A percentile compares a stretch with the other conserved stretches of the same genome.
Conservation (phyloP, 2,329 filamentous ascomycete genomes). For the Trichoderma oligosporum region DNA sequence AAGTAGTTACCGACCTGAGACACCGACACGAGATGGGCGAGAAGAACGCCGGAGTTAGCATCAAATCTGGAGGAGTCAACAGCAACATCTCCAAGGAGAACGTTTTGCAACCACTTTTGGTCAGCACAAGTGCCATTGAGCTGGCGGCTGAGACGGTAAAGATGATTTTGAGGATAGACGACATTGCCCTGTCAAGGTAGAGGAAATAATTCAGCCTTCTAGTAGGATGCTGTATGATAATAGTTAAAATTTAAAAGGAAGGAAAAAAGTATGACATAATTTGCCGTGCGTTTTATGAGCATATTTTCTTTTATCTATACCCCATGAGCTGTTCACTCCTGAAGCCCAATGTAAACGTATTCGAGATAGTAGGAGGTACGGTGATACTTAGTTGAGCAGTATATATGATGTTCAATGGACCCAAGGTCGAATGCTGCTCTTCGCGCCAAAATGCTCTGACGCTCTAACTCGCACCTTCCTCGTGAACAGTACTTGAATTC, state of each 20-base stretch:
- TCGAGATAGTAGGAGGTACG: no score
- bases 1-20: constrained; percentile 92
- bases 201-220: constrained; percentile 24
- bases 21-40: constrained; percentile 94
- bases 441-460: background rate
- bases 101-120: constrained; percentile 89
- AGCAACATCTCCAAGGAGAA: constrained; percentile 96
- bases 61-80: constrained; percentile 96
- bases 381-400: no score
- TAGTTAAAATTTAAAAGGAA: constrained; percentile 21
- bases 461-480: background rate
- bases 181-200: constrained; percentile 62
- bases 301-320: background rate
- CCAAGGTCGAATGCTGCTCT: background rate
- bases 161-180: constrained; percentile 73
- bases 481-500: background rate
- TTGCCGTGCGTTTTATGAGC: background rate
- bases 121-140: constrained; percentile 97
- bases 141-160: constrained; percentile 97
- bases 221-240: constrained; percentile 37
- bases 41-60: constrained; percentile 94
- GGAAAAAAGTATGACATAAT: background rate
- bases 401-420: no score
- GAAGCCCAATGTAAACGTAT: background rate
- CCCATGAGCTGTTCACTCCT: no score